phyloP scores from a whole-genome alignment of 805 yeast genomes.

The Candida rishiriensis region DNA sequence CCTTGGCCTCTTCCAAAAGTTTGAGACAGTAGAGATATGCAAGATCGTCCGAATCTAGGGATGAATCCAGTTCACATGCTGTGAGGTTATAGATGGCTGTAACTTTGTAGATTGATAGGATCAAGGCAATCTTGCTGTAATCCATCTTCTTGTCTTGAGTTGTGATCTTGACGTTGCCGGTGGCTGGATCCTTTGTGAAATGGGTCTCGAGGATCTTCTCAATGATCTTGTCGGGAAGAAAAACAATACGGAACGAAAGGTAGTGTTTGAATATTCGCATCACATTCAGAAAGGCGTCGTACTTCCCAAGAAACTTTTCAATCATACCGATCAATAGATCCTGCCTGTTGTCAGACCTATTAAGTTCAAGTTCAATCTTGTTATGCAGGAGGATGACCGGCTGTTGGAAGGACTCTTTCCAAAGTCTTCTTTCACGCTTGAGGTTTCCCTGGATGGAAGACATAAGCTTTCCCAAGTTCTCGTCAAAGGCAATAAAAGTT shows the following conservation, averaged over 20 bases:
- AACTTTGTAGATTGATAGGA: constrained; percentile 13
- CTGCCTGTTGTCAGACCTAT: background rate
- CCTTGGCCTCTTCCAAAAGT: constrained; percentile 16
- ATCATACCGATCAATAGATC: constrained; percentile 6
- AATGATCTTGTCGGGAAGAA: constrained; percentile 16
- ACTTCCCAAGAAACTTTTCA: constrained; percentile 16
- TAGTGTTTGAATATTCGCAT: constrained; percentile 4
- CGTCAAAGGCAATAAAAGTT: constrained; percentile 8
- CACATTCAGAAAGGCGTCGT: constrained; percentile 3
- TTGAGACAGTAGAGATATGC: constrained; percentile 13
- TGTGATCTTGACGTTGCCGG: constrained; percentile 9
- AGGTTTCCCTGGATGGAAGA: constrained; percentile 1
- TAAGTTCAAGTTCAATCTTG: background rate
- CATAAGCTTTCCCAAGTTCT: constrained; percentile 4
- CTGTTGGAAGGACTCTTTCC: constrained; percentile 11
- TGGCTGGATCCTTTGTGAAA: constrained; percentile 5
- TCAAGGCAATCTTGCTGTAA: constrained; percentile 18
- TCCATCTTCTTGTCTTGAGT: constrained; percentile 14
- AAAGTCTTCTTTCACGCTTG: constrained; percentile 9
- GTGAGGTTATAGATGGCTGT: constrained; percentile 1
- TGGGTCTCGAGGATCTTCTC: constrained; percentile 5
- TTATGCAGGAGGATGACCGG: background rate
- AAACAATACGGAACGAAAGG: constrained; percentile 5
- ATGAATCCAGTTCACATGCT: background rate
- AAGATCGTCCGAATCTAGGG: constrained; percentile 13